Evolutionary conservation across 495 filamentous ascomycete genomes (phyloP), one percentile per base, ranked within the genome.

Genomic region (Lichenothelia convexa): DNA sequence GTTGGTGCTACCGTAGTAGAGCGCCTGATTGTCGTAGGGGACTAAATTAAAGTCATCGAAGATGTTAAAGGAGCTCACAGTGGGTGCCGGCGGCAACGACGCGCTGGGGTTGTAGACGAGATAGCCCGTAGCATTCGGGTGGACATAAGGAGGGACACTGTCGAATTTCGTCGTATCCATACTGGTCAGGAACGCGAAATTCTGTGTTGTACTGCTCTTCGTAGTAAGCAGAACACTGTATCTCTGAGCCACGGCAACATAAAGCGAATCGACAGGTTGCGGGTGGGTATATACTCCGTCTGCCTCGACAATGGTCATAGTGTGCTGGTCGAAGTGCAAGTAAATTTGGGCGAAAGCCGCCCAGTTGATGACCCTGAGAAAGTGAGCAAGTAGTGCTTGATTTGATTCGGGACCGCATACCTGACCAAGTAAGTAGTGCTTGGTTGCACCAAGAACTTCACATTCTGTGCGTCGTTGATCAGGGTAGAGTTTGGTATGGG

Each of bases 391-490:
- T n/a, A n/a, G n/a, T n/a, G n/a, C n/a, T n/a, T n/a, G n/a, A n/a
- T n/a, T n/a, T n/a, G n/a, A n/a, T n/a, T n/a, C n/a, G n/a, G n/a
- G n/a, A n/a, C n/a, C n/a, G n/a, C n/a, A n/a, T n/a, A n/a, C 7
- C 55, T 45, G 4, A 58, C 35, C 9, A 49, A 40, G 29, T 55
- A 46, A 22, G 39, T 49, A 30, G 48, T 32, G 23, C 39, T 34
- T 5, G 45, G 35, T 8, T 45, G 35, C 11, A 58, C 36, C 32
- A 46, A 34, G 38, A 56, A 46, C 2, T 18, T 20, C 6, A 37
- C 16, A 46, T 65, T 50, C 13, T 61, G 51, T 30, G 51, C 47
- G 36, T 65, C 81, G 44, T 86, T 85, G 51, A 85, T 70, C 3
- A 58, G 30, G 16, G 44, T 48, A 15, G 47, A 41, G n/a, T 43